Evolutionary conservation across 768 basidiomycete genomes (phyloP).

Genomic region (Tubosaeta brunneosetosa): DNA sequence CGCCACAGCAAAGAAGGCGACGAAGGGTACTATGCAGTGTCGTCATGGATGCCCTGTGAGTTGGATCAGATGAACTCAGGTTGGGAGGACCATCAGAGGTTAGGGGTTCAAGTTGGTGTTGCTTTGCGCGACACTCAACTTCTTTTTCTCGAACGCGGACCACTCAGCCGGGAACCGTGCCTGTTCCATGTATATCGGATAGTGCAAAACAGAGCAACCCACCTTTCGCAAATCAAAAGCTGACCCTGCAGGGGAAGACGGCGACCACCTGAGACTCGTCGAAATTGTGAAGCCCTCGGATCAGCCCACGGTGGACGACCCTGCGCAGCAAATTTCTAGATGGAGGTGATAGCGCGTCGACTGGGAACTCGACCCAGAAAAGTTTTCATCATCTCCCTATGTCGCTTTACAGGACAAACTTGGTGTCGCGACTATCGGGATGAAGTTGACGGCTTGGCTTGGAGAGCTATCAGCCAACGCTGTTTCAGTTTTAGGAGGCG

Average conservation of each 20-base stretch:
- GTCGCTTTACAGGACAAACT: constrained; percentile 4
- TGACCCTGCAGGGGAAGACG: neutral
- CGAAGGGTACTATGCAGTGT: no score
- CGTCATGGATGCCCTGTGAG: no score
- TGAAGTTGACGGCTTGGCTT: constrained; percentile 1
- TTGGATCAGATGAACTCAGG: no score
- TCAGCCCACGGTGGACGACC: constrained; percentile 5
- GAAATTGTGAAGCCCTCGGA: constrained; percentile 16
- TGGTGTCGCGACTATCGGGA: neutral
- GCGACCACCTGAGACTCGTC: constrained; percentile 7
- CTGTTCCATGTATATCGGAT: constrained; percentile 1
- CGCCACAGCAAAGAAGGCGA: no score
- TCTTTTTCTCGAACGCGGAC: no score
- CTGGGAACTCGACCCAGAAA: neutral
- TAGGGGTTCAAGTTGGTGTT: no score
- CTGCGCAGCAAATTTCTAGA: constrained; percentile 7
- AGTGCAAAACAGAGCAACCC: neutral
- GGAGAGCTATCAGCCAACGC: neutral
- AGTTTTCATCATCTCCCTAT: neutral
- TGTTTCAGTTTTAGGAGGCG: constrained; percentile 5
- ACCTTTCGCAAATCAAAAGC: neutral
- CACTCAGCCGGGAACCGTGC: neutral
- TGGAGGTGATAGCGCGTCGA: neutral
- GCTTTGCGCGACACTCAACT: no score
- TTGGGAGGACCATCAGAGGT: no score